Percentiles rank a stretch among this genome's conserved stretches.
Conservation (phyloP, 192 early-diverging fungal genomes). For the Umbelopsis vinacea region DNA sequence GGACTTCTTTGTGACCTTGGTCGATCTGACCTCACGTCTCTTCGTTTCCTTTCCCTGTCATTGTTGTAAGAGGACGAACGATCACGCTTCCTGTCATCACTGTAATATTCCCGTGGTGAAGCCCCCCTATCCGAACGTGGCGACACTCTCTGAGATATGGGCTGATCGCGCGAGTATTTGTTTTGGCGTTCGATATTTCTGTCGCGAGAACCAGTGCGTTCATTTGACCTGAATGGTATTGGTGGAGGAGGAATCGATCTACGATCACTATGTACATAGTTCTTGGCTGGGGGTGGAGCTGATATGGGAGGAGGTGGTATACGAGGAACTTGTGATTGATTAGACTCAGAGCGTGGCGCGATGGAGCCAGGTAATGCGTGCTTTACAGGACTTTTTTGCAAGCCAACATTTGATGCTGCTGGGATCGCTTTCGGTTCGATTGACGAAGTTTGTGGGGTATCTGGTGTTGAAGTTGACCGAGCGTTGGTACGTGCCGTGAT, state of each 20-base stretch:
- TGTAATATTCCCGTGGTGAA: too few relatives aligned
- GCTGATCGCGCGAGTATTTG: not conserved
- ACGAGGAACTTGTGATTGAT: not conserved
- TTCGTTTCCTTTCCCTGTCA: too few relatives aligned
- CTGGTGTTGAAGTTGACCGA: not conserved
- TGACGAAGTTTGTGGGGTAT: not conserved
- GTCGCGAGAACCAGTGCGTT: not conserved
- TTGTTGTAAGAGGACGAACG: too few relatives aligned
- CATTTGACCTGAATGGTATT: not conserved
- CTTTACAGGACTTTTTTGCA: too few relatives aligned
- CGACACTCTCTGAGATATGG: not conserved
- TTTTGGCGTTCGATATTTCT: not conserved
- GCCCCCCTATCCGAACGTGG: too few relatives aligned
- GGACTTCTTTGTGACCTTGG: not conserved
- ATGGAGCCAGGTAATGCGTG: too few relatives aligned
- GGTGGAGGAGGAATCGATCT: not conserved
- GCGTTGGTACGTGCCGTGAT: not conserved
- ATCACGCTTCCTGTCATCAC: too few relatives aligned
- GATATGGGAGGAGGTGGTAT: not conserved
- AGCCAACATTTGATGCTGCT: too few relatives aligned
- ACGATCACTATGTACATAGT: not conserved
- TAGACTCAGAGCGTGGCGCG: too few relatives aligned
- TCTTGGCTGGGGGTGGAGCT: not conserved
- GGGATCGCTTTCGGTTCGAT: not conserved
- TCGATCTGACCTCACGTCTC: not conserved